Percentiles rank a stretch among this genome's conserved stretches.
Evolutionary conservation across 208 protist species (phyloP).

Genomic region (Crithidia sp.): DNA sequence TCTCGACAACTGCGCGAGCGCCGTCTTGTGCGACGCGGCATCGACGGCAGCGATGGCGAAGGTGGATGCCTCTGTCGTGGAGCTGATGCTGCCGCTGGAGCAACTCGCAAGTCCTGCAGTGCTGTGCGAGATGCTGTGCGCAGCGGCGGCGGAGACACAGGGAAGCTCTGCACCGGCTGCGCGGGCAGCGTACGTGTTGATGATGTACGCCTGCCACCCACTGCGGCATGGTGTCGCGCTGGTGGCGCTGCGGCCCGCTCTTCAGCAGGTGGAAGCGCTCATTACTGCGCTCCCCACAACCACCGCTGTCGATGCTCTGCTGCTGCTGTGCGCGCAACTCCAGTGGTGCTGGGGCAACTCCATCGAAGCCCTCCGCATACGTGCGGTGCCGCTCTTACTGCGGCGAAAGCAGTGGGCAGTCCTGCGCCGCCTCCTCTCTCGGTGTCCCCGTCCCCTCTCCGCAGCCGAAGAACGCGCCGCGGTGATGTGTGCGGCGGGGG

Average conservation of each 20-base stretch:
- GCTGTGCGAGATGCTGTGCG: constrained; percentile 25
- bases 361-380: constrained; percentile 24
- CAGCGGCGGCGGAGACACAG: background rate
- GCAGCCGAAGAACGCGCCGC: constrained; percentile 13
- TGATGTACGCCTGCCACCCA: constrained; percentile 13
- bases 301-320: constrained; percentile 18
- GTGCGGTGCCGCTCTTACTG: constrained; percentile 18
- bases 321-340: constrained; percentile 26
- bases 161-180: background rate
- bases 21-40: constrained; percentile 4
- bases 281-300: background rate
- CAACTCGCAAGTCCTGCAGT: background rate
- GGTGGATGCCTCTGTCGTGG: constrained; percentile 17
- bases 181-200: constrained; percentile 11
- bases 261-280: constrained; percentile 12
- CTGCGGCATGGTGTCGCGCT: constrained; percentile 13
- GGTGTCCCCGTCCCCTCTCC: constrained; percentile 24
- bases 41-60: background rate
- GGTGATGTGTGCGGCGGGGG: constrained; percentile 4
- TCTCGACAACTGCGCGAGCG: constrained; percentile 5
- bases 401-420: constrained; percentile 12
- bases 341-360: constrained; percentile 31
- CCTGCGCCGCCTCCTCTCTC: constrained; percentile 10
- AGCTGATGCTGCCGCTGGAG: constrained; percentile 14
- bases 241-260: constrained; percentile 13